Conservation (phyloP, 306 rosid genomes). For the Rubus idaeus region DNA sequence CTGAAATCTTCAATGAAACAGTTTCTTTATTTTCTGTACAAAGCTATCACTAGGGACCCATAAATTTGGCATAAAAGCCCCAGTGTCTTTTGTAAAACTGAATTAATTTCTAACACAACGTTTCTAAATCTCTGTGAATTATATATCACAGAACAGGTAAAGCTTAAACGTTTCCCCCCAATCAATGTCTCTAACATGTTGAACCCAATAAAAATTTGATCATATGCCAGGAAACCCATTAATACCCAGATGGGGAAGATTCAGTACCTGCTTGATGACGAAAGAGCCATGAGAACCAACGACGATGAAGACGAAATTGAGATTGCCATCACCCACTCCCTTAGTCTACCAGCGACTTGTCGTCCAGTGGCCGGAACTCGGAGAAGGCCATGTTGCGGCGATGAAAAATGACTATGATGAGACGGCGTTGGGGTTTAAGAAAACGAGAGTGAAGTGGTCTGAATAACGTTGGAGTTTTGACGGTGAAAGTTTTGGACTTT, state of each 20-base stretch:
- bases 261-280: slow-evolving; percentile 78
- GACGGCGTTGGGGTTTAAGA: no score
- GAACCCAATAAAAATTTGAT: neutral
- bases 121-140: no score
- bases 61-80: no score
- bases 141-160: neutral
- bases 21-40: no score
- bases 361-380: no score
- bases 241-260: slow-evolving; percentile 11
- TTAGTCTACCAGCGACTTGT: no score
- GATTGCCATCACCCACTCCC: no score
- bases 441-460: no score
- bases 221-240: neutral
- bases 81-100: neutral
- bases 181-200: neutral
- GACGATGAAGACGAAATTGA: slow-evolving; percentile 67
- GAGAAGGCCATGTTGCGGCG: slow-evolving; percentile 51
- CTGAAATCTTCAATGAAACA: no score
- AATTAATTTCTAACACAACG: no score
- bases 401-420: neutral
- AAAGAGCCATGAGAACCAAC: slow-evolving; percentile 60
- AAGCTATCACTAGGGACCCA: neutral
- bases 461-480: slow-evolving; percentile 3
- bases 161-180: neutral
- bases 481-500: neutral